phyloP scores from a whole-genome alignment of 2,329 filamentous ascomycete species.

The Phyllosticta capitalensis region DNA sequence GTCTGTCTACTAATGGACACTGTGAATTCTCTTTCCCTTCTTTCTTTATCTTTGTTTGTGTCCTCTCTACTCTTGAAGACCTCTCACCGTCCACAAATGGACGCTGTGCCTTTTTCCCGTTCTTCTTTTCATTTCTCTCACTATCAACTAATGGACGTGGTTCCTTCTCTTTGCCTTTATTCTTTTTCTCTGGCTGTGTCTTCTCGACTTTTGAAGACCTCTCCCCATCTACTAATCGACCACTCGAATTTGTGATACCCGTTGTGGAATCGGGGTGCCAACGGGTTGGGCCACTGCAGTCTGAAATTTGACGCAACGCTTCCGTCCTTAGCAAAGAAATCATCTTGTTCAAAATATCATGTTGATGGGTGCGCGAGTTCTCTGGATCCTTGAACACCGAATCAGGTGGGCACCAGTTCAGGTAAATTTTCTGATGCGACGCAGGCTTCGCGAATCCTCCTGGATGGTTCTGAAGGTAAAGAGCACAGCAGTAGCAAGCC shows the following conservation, averaged over 20 bases:
- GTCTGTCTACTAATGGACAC: too few relatives aligned
- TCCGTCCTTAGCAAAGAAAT: not conserved
- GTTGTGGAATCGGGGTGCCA: not conserved
- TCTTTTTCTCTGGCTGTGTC: too few relatives aligned
- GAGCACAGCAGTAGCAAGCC: slow-evolving; percentile 12
- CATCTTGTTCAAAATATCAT: not conserved
- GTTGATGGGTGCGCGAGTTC: not conserved
- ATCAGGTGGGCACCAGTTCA: slow-evolving; percentile 5
- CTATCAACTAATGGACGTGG: too few relatives aligned
- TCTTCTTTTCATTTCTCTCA: too few relatives aligned
- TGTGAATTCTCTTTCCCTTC: too few relatives aligned
- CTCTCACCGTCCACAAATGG: too few relatives aligned
- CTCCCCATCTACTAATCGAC: too few relatives aligned
- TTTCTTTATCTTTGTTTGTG: too few relatives aligned
- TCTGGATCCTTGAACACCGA: not conserved
- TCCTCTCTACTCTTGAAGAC: too few relatives aligned
- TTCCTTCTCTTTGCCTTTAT: too few relatives aligned
- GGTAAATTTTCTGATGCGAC: slow-evolving; percentile 10
- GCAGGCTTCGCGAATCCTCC: not conserved
- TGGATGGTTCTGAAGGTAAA: slow-evolving; percentile 6
- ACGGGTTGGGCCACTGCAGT: not conserved
- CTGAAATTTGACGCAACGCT: not conserved
- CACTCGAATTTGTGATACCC: not conserved
- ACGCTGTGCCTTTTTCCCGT: too few relatives aligned
- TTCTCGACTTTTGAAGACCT: too few relatives aligned